Evolutionary conservation across 2,329 filamentous ascomycete species (phyloP).

Genomic region (Colletotrichum falcatum): DNA sequence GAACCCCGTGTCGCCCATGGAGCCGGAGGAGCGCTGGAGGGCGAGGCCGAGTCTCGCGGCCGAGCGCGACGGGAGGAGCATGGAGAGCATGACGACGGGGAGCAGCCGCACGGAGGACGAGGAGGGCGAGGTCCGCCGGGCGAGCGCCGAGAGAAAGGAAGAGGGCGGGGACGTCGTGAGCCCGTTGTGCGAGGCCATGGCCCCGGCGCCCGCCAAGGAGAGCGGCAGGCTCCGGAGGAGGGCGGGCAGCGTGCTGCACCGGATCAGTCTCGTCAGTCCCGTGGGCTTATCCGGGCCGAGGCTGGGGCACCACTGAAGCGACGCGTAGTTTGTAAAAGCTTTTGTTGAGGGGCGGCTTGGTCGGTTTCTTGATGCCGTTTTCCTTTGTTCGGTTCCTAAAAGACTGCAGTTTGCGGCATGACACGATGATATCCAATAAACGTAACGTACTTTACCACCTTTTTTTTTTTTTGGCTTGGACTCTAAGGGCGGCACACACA

Average conservation of each 20-base stretch:
- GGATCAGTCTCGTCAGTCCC: conserved; percentile 36
- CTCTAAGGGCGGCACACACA: too few species aligned
- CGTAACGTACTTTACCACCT: neutral
- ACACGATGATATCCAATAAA: conserved; percentile 17
- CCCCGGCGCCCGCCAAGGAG: neutral
- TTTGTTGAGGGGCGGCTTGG: neutral
- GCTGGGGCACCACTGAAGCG: conserved; percentile 11
- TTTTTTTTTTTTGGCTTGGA: too few species aligned
- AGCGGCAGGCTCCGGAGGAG: conserved; percentile 32
- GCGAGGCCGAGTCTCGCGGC: conserved; percentile 11
- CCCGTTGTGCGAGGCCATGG: conserved; percentile 36
- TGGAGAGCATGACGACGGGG: conserved; percentile 48
- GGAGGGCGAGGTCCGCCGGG: conserved; percentile 38
- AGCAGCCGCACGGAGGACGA: conserved; percentile 44
- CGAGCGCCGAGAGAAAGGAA: conserved; percentile 43
- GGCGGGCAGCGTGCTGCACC: conserved; percentile 36
- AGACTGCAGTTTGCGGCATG: neutral
- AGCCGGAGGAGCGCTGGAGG: conserved; percentile 26
- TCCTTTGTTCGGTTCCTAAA: neutral
- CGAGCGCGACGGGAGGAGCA: conserved; percentile 38
- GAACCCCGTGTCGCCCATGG: conserved; percentile 2
- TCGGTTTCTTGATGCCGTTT: neutral
- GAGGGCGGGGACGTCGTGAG: conserved; percentile 42
- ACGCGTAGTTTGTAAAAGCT: neutral
- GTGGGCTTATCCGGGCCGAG: conserved; percentile 16